Conservation (phyloP, 2,329 filamentous ascomycete genomes). For the Colletotrichum brevisporum region DNA sequence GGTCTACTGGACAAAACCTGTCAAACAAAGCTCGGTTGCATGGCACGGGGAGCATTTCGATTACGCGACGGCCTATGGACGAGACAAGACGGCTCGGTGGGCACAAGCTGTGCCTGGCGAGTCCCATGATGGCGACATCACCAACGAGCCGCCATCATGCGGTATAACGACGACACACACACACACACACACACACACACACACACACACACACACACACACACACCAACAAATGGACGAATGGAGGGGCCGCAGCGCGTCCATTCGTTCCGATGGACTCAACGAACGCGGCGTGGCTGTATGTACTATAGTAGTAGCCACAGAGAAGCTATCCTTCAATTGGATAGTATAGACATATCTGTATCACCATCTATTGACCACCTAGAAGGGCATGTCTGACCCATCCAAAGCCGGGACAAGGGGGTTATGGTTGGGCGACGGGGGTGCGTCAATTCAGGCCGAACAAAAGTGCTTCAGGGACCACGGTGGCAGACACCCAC, state of each 20-base stretch:
- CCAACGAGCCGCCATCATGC: background rate
- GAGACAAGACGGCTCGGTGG: conserved; percentile 3
- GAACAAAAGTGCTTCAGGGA: conserved; percentile 34
- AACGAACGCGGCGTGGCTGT: conserved; percentile 14
- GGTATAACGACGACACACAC: background rate
- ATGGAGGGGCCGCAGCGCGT: too few species aligned
- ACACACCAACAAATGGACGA: too few species aligned
- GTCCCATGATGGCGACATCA: conserved; percentile 3
- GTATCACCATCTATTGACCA: background rate
- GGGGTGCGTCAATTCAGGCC: background rate
- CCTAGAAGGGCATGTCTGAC: background rate
- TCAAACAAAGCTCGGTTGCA: conserved; percentile 1
- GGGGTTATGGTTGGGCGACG: background rate
- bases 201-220: too few species aligned
- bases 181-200: too few species aligned
- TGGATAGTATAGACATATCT: conserved; percentile 25
- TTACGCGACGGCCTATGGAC: background rate
- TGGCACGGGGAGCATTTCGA: conserved; percentile 18
- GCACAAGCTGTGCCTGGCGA: background rate
- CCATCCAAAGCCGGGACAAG: too few species aligned
- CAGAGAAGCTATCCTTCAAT: conserved; percentile 24
- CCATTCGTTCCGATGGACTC: background rate
- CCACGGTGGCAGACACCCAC: conserved; percentile 11
- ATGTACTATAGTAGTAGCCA: conserved; percentile 14
- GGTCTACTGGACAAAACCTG: conserved; percentile 26